phyloP scores from a whole-genome alignment of 306 rosid genomes.

The Casuarina cunninghamiana region DNA sequence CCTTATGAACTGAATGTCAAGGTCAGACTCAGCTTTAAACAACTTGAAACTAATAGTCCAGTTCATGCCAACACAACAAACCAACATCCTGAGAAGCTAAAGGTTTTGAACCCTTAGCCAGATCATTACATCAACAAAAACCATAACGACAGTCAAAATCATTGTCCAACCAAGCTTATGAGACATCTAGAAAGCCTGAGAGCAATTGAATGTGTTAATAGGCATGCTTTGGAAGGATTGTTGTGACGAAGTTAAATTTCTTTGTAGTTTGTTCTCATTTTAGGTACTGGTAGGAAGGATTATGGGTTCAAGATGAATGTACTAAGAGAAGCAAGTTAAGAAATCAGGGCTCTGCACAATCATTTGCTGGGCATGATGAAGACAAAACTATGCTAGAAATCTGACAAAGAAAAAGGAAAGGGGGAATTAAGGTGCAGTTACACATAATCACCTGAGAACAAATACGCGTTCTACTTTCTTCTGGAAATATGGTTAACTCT shows the following conservation, averaged over 20 bases:
- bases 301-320: background rate
- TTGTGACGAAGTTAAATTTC: background rate
- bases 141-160: background rate
- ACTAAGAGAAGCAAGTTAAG: background rate
- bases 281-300: background rate
- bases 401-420: background rate
- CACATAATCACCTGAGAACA: conserved; percentile 2
- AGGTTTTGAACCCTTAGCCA: background rate
- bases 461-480: background rate
- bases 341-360: background rate
- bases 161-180: background rate
- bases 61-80: background rate
- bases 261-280: background rate
- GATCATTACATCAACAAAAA: background rate
- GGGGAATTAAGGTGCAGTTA: too few species aligned
- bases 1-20: background rate
- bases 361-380: background rate
- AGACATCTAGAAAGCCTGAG: background rate
- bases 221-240: background rate
- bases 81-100: background rate
- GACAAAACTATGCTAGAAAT: background rate
- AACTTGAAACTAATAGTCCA: background rate
- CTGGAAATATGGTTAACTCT: background rate
- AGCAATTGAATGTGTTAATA: background rate
- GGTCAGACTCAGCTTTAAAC: background rate